A percentile compares a stretch with the other conserved stretches of the same genome.
Evolutionary conservation across 2,329 filamentous ascomycete species (phyloP).

Genomic region (Trichoderma sp.): DNA sequence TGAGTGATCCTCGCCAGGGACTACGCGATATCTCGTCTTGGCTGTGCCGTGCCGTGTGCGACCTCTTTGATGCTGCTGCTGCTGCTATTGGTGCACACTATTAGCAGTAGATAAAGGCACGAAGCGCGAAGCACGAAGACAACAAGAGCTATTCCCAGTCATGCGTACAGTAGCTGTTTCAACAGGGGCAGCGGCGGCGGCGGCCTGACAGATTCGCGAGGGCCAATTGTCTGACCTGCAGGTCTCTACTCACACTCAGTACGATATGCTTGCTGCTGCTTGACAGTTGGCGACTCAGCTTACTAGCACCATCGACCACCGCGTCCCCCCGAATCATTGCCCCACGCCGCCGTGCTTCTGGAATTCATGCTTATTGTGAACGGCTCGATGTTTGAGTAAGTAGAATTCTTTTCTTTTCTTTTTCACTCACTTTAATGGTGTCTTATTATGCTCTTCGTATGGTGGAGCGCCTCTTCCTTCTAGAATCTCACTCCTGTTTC

Average conservation of each 20-base stretch:
- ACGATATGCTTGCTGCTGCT: neutral
- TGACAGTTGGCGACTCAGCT: neutral
- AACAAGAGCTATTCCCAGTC: slow-evolving; percentile 15
- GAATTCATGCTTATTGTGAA: slow-evolving; percentile 23
- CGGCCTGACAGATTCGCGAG: slow-evolving; percentile 26
- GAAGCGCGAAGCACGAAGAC: slow-evolving; percentile 8
- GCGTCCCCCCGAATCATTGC: slow-evolving; percentile 8
- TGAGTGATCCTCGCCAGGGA: neutral
- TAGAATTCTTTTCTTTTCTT: neutral
- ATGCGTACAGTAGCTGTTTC: neutral
- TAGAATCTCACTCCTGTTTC: slow-evolving; percentile 18
- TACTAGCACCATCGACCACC: neutral
- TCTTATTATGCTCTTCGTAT: neutral
- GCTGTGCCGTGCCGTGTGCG: slow-evolving; percentile 17
- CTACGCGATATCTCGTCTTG: neutral
- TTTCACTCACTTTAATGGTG: neutral
- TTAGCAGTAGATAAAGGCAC: slow-evolving; percentile 1
- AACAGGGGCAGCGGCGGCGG: slow-evolving; percentile 7
- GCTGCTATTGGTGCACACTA: neutral
- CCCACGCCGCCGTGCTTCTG: slow-evolving; percentile 23
- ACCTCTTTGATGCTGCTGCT: neutral
- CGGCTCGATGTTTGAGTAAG: neutral
- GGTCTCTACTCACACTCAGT: neutral
- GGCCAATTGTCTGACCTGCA: slow-evolving; percentile 20
- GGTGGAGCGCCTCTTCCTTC: slow-evolving; percentile 18